phyloP scores from a whole-genome alignment of 2,329 filamentous ascomycete genomes.

The Lachnellula occidentalis region DNA sequence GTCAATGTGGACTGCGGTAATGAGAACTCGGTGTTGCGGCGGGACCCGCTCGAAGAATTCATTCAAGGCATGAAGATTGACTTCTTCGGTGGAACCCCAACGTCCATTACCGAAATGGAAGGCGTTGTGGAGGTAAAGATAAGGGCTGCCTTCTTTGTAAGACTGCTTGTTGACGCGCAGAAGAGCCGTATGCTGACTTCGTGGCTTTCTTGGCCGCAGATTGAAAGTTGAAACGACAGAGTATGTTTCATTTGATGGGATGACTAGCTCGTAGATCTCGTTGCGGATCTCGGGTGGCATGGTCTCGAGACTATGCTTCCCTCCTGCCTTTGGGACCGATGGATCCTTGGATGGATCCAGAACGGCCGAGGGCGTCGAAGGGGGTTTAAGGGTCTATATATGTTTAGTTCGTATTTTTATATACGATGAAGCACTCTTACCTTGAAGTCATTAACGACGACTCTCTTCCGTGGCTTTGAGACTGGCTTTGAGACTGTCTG shows the following conservation, averaged over 20 bases:
- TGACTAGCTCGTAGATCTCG: not conserved
- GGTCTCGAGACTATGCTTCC: not conserved
- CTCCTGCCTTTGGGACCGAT: not conserved
- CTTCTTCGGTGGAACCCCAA: not conserved
- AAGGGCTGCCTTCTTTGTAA: not conserved
- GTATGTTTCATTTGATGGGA: not conserved
- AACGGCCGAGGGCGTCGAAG: too few relatives aligned
- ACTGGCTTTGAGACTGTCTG: too few relatives aligned
- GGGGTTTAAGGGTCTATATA: too few relatives aligned
- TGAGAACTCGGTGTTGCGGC: not conserved
- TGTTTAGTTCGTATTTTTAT: too few relatives aligned
- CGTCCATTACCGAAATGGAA: constrained; percentile 10
- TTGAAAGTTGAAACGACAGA: not conserved
- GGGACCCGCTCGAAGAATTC: not conserved
- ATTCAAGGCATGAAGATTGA: not conserved
- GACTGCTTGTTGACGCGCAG: not conserved
- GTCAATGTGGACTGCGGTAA: not conserved
- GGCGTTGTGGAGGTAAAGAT: not conserved
- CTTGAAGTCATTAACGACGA: too few relatives aligned
- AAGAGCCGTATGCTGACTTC: not conserved
- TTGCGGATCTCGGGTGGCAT: not conserved
- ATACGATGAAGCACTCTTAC: too few relatives aligned
- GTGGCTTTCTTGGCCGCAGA: not conserved
- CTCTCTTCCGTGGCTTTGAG: too few relatives aligned
- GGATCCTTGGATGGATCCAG: not conserved